A percentile compares a stretch with the other conserved stretches of the same genome.
These are phyloP conservation scores for Ceratocystis smalleyi DNA, from an alignment of 2,329 filamentous ascomycete species.

Conservation along the genomic window DNA sequence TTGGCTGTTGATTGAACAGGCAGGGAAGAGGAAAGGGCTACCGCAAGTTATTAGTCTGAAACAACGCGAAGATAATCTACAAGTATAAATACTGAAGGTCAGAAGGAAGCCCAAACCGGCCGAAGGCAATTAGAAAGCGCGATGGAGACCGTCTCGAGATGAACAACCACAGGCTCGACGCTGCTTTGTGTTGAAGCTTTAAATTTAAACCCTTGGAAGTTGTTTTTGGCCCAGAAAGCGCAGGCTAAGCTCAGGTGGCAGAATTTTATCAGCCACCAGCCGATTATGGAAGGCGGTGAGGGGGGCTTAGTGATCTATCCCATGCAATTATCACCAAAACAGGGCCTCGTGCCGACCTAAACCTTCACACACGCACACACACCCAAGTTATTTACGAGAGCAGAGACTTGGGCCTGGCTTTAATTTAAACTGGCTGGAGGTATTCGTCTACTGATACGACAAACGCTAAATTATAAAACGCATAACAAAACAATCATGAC, in stretches of 20 bases:
- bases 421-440: neutral
- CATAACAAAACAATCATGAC: slow-evolving; percentile 3
- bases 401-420: no score
- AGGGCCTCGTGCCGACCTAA: neutral
- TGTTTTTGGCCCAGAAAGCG: neutral
- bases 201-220: neutral
- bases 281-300: slow-evolving; percentile 6
- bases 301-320: neutral
- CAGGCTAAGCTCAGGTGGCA: neutral
- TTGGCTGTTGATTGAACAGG: no score
- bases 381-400: neutral
- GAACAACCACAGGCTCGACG: neutral
- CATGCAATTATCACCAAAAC: neutral
- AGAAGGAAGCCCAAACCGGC: no score
- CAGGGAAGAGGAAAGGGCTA: no score
- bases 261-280: neutral
- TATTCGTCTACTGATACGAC: neutral
- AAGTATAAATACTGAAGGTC: no score
- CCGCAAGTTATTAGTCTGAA: no score
- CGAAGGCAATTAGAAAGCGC: neutral
- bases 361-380: neutral
- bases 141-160: neutral
- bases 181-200: neutral
- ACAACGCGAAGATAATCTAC: no score
- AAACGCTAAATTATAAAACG: slow-evolving; percentile 5